Percentiles rank a stretch among this genome's conserved stretches.
Conservation (phyloP, 257 asterid genomes). For the Nyctanthes arbortristis region DNA sequence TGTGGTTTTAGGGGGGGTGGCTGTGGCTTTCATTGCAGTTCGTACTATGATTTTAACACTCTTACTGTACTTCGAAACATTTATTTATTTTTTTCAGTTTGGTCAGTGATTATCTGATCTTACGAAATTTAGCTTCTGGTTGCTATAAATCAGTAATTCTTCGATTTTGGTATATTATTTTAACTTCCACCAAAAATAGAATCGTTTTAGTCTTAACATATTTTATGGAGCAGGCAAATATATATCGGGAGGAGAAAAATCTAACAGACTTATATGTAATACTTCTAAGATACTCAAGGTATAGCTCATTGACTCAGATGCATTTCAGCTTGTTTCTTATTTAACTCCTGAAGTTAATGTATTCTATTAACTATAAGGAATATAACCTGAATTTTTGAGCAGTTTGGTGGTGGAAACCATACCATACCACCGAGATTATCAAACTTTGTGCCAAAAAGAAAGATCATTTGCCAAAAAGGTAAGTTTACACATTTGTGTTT, state of each 20-base stretch:
- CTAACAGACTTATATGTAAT: slow-evolving; percentile 43
- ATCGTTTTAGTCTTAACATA: neutral
- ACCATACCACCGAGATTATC: slow-evolving; percentile 52
- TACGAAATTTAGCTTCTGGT: neutral
- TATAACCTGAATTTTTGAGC: slow-evolving; percentile 22
- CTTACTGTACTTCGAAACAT: too few species aligned
- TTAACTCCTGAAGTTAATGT: neutral
- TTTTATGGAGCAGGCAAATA: slow-evolving; percentile 37
- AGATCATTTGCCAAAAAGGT: slow-evolving; percentile 36
- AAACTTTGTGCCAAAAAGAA: slow-evolving; percentile 28
- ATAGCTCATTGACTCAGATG: neutral
- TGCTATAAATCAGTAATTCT: neutral
- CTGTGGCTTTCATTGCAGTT: too few species aligned
- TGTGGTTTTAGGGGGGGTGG: too few species aligned
- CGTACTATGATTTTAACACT: too few species aligned
- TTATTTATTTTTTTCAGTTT: neutral
- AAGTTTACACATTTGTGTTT: neutral
- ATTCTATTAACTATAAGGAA: slow-evolving; percentile 8
- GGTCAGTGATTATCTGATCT: neutral
- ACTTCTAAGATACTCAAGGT: slow-evolving; percentile 57
- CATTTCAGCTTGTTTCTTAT: neutral
- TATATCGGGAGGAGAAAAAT: slow-evolving; percentile 44
- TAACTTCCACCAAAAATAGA: slow-evolving; percentile 3
- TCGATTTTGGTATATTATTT: neutral
- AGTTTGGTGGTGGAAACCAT: slow-evolving; percentile 56